A percentile compares a stretch with the other conserved stretches of the same genome.
These are phyloP conservation scores for Ophiostoma pallidulum DNA, from an alignment of 2,329 filamentous ascomycete genomes.

Conservation along the genomic window DNA sequence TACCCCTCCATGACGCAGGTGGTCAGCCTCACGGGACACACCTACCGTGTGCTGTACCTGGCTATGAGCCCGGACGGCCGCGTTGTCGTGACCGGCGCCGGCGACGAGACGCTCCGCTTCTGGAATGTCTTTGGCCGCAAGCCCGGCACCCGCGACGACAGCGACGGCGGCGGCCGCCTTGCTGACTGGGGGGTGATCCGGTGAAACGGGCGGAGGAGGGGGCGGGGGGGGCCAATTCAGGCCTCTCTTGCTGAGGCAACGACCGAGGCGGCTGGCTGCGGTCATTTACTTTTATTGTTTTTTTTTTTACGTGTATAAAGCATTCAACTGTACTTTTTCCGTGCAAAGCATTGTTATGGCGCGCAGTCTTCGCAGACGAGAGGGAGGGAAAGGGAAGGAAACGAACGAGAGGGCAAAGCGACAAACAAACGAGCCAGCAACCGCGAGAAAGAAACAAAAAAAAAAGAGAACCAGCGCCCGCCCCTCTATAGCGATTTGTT, in stretches of 20 bases:
- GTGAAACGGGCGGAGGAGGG: constrained; percentile 31
- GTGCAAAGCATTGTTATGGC: constrained; percentile 4
- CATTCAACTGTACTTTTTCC: too few relatives aligned
- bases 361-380: too few relatives aligned
- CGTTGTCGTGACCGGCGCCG: constrained; percentile 88
- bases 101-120: constrained; percentile 91
- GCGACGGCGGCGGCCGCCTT: constrained; percentile 51
- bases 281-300: background rate
- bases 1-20: constrained; percentile 98
- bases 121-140: constrained; percentile 93
- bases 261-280: background rate
- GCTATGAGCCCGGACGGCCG: constrained; percentile 96
- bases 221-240: too few relatives aligned
- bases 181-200: constrained; percentile 80
- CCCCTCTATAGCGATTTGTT: too few relatives aligned
- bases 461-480: too few relatives aligned
- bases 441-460: too few relatives aligned
- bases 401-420: background rate
- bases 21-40: constrained; percentile 89
- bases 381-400: background rate
- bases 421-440: too few relatives aligned
- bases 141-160: constrained; percentile 60
- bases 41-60: constrained; percentile 83
- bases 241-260: too few relatives aligned
- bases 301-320: constrained; percentile 3